Evolutionary conservation across 75 land plant species (phyloP), one percentile per base, ranked within the genome.

Genomic region (Adiantum capillusveneris): DNA sequence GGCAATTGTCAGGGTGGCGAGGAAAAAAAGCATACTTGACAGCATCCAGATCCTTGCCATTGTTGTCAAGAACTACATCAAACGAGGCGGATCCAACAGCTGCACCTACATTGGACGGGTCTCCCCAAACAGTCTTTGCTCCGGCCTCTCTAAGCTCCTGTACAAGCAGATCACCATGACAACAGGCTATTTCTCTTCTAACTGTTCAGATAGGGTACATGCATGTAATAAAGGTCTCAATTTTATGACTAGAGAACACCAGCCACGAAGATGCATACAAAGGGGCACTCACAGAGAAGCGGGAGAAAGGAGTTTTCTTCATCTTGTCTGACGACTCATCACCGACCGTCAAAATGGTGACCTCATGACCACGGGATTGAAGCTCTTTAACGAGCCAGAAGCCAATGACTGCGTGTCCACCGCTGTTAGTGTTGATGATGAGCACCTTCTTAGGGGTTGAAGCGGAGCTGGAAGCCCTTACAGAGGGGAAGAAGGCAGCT

Each of bases 381-480:
- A 94, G 78, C 54, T 94, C 80, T 63, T 79, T 83, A 26, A 88
- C 96, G n/a, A 90, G 67, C 72, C 83, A 86, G 73, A 94, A 94
- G 1, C 98, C 98, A 56, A 94, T 94, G 22, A 94, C 78, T 1
- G 98, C 96, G 64, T 94, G 98, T 13, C 96, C 98, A 17, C 98
- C 98, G 44, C 96, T 81, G 77, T 94, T 82, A 24, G 98, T 86
- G 71, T 90, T 94, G 59, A 94, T 80, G 16, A 94, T 80, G 34
- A 94, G 75, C 17, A 94, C 98, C 84, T 89, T 90, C 78, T 76
- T 79, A 14, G 55, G 24, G 28, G 29, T 3, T 1, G 55, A 1
- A 14, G 49, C 21, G 5, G 49, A 46, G 49, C 9, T 14, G 28
- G 55, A 46, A 2, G 50, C 50, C 50, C 6, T 18, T 14, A 46